A percentile compares a stretch with the other conserved stretches of the same genome.
Conservation (phyloP, 164 flowering plant species). For the Chimonanthus salicifolius region DNA sequence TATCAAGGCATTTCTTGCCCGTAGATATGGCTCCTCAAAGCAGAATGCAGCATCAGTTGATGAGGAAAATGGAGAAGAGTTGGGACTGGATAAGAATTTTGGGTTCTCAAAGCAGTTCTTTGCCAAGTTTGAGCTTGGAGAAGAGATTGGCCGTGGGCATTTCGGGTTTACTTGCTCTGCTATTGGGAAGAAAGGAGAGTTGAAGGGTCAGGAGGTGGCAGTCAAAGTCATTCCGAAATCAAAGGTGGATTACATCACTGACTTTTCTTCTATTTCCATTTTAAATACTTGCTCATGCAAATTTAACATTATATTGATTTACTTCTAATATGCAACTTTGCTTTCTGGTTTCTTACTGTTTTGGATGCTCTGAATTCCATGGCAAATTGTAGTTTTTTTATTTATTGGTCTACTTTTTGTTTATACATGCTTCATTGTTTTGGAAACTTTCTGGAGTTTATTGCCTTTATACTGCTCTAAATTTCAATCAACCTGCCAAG, state of each 20-base stretch:
- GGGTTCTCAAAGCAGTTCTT: slow-evolving; percentile 67
- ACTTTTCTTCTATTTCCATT: not conserved
- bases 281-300: not conserved
- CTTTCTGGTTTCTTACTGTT: not conserved
- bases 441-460: no score
- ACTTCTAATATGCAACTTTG: not conserved
- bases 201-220: slow-evolving; percentile 90
- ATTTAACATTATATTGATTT: not conserved
- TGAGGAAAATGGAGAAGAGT: slow-evolving; percentile 50
- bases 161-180: slow-evolving; percentile 90
- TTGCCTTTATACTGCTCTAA: no score
- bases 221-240: slow-evolving; percentile 89
- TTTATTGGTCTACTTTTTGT: not conserved
- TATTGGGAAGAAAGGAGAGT: slow-evolving; percentile 68
- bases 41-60: slow-evolving; percentile 86
- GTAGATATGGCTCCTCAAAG: slow-evolving; percentile 82
- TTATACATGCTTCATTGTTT: not conserved
- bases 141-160: slow-evolving; percentile 91
- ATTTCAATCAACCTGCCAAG: no score
- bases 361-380: no score
- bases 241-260: slow-evolving; percentile 42
- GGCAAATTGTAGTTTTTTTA: no score
- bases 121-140: slow-evolving; percentile 72
- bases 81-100: slow-evolving; percentile 75
- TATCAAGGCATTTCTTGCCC: slow-evolving; percentile 73